Conservation (phyloP, 768 basidiomycete species). For the Hypsizygus marmoreus region DNA sequence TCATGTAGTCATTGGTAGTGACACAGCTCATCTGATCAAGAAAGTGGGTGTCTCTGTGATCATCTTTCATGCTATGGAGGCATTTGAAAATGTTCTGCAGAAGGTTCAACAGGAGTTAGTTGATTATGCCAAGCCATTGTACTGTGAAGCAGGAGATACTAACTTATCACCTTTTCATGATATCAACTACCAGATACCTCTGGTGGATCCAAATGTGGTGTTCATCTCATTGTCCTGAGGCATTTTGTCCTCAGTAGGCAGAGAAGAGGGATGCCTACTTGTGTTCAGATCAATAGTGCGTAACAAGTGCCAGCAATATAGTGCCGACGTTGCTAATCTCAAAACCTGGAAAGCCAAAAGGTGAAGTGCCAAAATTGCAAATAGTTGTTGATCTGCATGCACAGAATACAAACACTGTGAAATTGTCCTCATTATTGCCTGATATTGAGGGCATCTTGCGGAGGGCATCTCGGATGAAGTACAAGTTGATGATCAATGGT, state of each 20-base stretch:
- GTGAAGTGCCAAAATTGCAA: not conserved
- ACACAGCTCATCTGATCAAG: constrained; percentile 17
- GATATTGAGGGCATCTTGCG: constrained; percentile 6
- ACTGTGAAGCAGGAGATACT: constrained; percentile 26
- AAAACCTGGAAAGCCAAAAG: constrained; percentile 7
- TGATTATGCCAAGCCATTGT: constrained; percentile 25
- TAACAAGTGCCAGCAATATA: constrained; percentile 30
- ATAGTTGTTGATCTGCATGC: constrained; percentile 1
- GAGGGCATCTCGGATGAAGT: not conserved
- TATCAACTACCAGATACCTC: constrained; percentile 43
- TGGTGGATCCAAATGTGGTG: constrained; percentile 39
- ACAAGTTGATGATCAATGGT: constrained; percentile 2
- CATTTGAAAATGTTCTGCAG: constrained; percentile 13
- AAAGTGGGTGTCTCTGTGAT: constrained; percentile 13
- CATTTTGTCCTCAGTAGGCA: constrained; percentile 28
- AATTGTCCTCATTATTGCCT: constrained; percentile 11
- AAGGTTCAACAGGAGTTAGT: constrained; percentile 15
- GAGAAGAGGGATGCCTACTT: constrained; percentile 31
- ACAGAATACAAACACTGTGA: constrained; percentile 9
- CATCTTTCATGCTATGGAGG: constrained; percentile 3
- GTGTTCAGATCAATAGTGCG: constrained; percentile 28
- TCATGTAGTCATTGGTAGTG: constrained; percentile 25
- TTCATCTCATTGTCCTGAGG: constrained; percentile 38
- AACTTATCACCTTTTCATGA: constrained; percentile 36
- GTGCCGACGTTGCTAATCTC: constrained; percentile 29